Evolutionary conservation across 495 filamentous ascomycete species (phyloP).

Genomic region (Hypomontagnella monticulosa): DNA sequence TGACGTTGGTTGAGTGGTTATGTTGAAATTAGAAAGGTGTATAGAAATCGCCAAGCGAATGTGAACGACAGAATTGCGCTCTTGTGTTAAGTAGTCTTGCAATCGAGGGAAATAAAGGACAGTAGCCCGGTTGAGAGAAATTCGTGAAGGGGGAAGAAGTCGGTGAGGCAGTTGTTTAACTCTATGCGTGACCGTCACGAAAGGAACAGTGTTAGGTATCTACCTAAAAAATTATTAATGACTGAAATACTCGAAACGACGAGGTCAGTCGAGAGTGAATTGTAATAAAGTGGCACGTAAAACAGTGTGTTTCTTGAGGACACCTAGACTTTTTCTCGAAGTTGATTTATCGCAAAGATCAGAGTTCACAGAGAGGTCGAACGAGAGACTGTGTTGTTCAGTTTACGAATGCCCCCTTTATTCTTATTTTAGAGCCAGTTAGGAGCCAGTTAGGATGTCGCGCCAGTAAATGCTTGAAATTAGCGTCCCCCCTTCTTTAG

Average conservation of each 20-base stretch:
- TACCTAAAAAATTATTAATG: neutral
- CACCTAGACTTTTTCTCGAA: slow-evolving; percentile 10
- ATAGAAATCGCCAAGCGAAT: slow-evolving; percentile 19
- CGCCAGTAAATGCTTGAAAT: slow-evolving; percentile 36
- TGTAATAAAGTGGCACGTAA: neutral
- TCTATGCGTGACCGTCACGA: neutral
- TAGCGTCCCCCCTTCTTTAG: slow-evolving; percentile 20
- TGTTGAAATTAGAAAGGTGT: neutral
- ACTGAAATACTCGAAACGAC: neutral
- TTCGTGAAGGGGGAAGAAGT: slow-evolving; percentile 5
- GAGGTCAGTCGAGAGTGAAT: neutral
- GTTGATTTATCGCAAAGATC: slow-evolving; percentile 17
- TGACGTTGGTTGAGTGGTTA: slow-evolving; percentile 28
- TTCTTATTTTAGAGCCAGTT: slow-evolving; percentile 37
- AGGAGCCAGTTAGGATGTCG: slow-evolving; percentile 29
- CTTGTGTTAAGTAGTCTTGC: slow-evolving; percentile 8
- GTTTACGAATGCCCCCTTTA: slow-evolving; percentile 36
- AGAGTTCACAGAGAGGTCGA: slow-evolving; percentile 17
- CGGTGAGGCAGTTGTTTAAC: slow-evolving; percentile 24
- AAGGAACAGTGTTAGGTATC: slow-evolving; percentile 12
- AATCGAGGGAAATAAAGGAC: slow-evolving; percentile 29
- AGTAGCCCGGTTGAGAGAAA: slow-evolving; percentile 15
- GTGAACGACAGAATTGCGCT: neutral
- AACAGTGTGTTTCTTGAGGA: slow-evolving; percentile 12
- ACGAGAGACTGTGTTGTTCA: slow-evolving; percentile 29